Percentiles rank a stretch among this genome's conserved stretches.
Evolutionary conservation across 495 filamentous ascomycete genomes (phyloP).

Genomic region (Xylaria cubensis): DNA sequence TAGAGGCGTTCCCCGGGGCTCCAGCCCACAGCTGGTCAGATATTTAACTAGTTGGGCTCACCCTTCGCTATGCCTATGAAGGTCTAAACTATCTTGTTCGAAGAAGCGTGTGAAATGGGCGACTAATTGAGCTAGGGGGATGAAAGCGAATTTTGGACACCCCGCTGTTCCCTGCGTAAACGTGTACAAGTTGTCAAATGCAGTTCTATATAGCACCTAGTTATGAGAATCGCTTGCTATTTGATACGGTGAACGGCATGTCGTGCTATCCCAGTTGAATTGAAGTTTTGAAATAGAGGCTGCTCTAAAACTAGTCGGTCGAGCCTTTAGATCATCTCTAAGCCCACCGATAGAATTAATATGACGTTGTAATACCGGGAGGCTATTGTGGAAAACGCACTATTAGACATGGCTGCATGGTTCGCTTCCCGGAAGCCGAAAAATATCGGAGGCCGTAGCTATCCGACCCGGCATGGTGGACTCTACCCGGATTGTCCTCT

Average conservation of each 20-base stretch:
- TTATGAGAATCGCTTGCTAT: neutral
- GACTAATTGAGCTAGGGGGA: slow-evolving; percentile 44
- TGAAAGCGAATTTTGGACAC: slow-evolving; percentile 56
- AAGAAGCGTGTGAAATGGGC: slow-evolving; percentile 49
- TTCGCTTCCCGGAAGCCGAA: too few species aligned
- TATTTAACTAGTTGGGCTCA: slow-evolving; percentile 59
- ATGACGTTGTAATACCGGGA: too few species aligned
- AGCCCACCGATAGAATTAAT: too few species aligned
- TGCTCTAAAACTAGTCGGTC: neutral
- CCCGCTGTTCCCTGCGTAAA: slow-evolving; percentile 60
- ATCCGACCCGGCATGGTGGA: too few species aligned
- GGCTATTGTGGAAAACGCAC: too few species aligned
- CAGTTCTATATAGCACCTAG: slow-evolving; percentile 39
- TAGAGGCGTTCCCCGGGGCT: slow-evolving; percentile 41
- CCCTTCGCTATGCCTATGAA: slow-evolving; percentile 57
- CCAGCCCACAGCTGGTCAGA: slow-evolving; percentile 55
- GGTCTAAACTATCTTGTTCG: slow-evolving; percentile 58
- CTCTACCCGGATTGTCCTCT: too few species aligned
- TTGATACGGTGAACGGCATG: neutral
- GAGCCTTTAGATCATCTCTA: too few species aligned
- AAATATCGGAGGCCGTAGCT: too few species aligned
- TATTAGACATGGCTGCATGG: too few species aligned
- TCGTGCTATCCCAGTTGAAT: slow-evolving; percentile 6
- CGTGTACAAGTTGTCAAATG: slow-evolving; percentile 65
- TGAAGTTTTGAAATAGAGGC: neutral